Evolutionary conservation across 352 stramenopile genomes (phyloP).

Genomic region (Pythium folliculosum): DNA sequence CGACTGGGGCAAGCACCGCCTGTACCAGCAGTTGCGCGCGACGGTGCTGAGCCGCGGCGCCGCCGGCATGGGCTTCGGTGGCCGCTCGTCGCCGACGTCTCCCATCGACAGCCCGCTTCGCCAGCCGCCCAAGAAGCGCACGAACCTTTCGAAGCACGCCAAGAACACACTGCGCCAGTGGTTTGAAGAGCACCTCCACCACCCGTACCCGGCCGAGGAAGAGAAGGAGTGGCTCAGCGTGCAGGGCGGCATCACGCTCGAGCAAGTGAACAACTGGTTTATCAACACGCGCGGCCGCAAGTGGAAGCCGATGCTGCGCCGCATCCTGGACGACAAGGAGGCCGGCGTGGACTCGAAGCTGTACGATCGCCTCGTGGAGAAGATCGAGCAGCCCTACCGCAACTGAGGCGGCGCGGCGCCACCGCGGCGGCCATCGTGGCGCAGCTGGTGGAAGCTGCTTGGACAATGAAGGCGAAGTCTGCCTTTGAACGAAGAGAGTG

Average conservation of each 20-base stretch:
- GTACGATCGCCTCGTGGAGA: conserved; percentile 78
- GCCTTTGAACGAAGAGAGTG: conserved; percentile 1
- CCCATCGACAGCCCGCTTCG: conserved; percentile 28
- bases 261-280: conserved; percentile 91
- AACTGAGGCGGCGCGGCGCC: conserved; percentile 23
- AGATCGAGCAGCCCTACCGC: conserved; percentile 77
- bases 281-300: conserved; percentile 86
- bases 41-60: conserved; percentile 17
- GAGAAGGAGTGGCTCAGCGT: conserved; percentile 74
- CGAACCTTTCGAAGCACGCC: conserved; percentile 72
- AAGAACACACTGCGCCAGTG: conserved; percentile 77
- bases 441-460: neutral
- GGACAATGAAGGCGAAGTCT: neutral
- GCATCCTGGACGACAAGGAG: conserved; percentile 70
- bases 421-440: neutral
- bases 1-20: conserved; percentile 29
- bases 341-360: conserved; percentile 52
- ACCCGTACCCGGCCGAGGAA: conserved; percentile 84
- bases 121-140: conserved; percentile 61
- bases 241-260: conserved; percentile 75
- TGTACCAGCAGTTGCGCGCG: conserved; percentile 30
- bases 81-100: conserved; percentile 14
- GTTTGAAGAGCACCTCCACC: conserved; percentile 84
- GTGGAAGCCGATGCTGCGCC: conserved; percentile 84
- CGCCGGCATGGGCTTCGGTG: conserved; percentile 1